Percentiles rank a stretch among this genome's conserved stretches.
Conservation (phyloP, 768 basidiomycete species). For the Lanmaoa rubissima region DNA sequence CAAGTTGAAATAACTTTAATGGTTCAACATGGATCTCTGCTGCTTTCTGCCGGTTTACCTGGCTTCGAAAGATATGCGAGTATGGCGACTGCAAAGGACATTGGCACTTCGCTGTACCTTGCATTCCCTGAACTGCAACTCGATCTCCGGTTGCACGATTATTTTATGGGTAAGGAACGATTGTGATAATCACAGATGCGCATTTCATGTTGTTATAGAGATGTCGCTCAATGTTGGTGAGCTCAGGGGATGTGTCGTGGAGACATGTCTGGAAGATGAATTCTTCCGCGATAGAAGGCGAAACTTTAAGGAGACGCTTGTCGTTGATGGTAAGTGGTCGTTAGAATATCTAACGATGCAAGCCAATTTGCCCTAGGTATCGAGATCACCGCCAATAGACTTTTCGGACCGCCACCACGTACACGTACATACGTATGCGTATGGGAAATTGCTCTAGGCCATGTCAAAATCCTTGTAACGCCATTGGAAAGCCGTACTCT, state of each 20-base stretch:
- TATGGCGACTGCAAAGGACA: slow-evolving; percentile 32
- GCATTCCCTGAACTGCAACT: slow-evolving; percentile 68
- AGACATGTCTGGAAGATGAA: slow-evolving; percentile 45
- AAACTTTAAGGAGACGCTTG: slow-evolving; percentile 35
- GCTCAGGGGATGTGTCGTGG: slow-evolving; percentile 50
- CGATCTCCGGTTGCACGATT: slow-evolving; percentile 77
- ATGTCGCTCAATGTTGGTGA: slow-evolving; percentile 74
- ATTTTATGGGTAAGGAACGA: slow-evolving; percentile 71
- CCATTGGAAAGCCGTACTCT: slow-evolving; percentile 53
- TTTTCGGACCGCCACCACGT: slow-evolving; percentile 87
- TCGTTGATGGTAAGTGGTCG: slow-evolving; percentile 47
- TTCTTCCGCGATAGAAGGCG: slow-evolving; percentile 25
- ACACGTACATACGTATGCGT: slow-evolving; percentile 87
- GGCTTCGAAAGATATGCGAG: slow-evolving; percentile 47
- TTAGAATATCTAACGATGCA: background rate
- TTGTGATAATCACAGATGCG: background rate
- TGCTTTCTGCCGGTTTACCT: slow-evolving; percentile 66
- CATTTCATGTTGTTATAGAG: slow-evolving; percentile 44
- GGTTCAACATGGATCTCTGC: slow-evolving; percentile 50
- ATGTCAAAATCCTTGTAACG: slow-evolving; percentile 54
- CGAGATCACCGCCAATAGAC: slow-evolving; percentile 76
- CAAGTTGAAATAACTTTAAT: slow-evolving; percentile 66
- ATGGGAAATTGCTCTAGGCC: slow-evolving; percentile 84
- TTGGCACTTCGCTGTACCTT: slow-evolving; percentile 57
- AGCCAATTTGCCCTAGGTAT: slow-evolving; percentile 46